Evolutionary conservation across 1,139 yeast species (phyloP).

Genomic region (Yamadazyma mexicana): DNA sequence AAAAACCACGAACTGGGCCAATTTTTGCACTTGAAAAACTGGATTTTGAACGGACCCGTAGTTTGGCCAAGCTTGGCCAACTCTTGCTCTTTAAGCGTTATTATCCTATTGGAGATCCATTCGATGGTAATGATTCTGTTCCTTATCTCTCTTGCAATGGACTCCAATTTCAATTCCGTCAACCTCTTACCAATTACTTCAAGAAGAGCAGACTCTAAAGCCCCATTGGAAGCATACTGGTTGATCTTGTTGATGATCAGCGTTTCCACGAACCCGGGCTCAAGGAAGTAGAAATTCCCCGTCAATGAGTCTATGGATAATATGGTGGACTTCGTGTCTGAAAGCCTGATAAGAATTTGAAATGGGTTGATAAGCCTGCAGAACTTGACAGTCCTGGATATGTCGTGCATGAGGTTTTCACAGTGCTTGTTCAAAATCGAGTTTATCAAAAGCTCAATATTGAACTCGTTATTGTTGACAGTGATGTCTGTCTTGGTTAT

Average conservation of each 20-base stretch:
- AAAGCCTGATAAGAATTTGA: slow-evolving; percentile 36
- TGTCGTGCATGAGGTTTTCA: slow-evolving; percentile 29
- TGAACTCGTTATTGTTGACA: slow-evolving; percentile 24
- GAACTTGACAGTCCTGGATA: slow-evolving; percentile 17
- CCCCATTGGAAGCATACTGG: slow-evolving; percentile 19
- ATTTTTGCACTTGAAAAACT: slow-evolving; percentile 58
- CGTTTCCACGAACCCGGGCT: slow-evolving; percentile 43
- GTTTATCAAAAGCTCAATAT: slow-evolving; percentile 36
- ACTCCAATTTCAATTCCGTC: slow-evolving; percentile 51
- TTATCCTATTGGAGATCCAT: slow-evolving; percentile 63
- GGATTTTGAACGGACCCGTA: slow-evolving; percentile 25
- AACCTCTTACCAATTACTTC: slow-evolving; percentile 37
- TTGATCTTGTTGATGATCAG: slow-evolving; percentile 37
- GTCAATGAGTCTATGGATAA: slow-evolving; percentile 48
- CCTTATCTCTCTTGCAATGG: slow-evolving; percentile 51
- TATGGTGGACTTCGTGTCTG: slow-evolving; percentile 35
- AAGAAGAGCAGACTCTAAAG: slow-evolving; percentile 34
- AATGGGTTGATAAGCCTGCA: slow-evolving; percentile 28
- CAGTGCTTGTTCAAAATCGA: slow-evolving; percentile 40
- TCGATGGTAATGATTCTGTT: slow-evolving; percentile 62
- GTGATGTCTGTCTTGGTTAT: slow-evolving; percentile 8
- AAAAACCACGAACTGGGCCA: slow-evolving; percentile 80
- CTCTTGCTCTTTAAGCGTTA: slow-evolving; percentile 45
- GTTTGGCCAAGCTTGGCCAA: slow-evolving; percentile 22
- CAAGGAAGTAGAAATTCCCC: slow-evolving; percentile 44